Conservation (phyloP, 208 protist species). For the Leishmania tarentolae region DNA sequence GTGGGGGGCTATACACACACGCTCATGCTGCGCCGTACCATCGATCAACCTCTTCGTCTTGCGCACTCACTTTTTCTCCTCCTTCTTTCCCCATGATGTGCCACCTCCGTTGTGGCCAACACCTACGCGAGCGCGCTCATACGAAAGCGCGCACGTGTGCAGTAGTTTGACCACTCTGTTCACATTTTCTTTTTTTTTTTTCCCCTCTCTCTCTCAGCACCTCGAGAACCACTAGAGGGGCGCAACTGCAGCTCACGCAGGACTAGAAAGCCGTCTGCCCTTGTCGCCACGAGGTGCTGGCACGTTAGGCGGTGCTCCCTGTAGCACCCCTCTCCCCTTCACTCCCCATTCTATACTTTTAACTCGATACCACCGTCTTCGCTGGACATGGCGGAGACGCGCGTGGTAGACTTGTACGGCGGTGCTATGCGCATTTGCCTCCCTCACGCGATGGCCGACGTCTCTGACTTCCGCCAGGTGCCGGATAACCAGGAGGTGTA, state of each 20-base stretch:
- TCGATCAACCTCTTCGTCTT: background rate
- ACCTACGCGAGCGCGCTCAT: background rate
- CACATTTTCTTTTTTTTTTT: too few species aligned
- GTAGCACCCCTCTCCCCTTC: background rate
- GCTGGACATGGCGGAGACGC: conserved; percentile 1
- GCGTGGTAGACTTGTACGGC: conserved; percentile 58
- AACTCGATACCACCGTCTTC: background rate
- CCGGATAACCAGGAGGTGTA: conserved; percentile 85
- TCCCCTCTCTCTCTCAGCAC: background rate
- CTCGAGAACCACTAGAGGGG: background rate
- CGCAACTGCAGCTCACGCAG: background rate
- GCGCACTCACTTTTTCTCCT: background rate
- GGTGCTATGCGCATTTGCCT: conserved; percentile 63
- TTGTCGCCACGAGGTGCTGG: background rate
- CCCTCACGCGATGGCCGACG: conserved; percentile 43
- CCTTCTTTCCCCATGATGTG: background rate
- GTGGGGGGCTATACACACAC: background rate
- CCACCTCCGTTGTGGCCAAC: background rate
- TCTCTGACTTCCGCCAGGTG: conserved; percentile 72
- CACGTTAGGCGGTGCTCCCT: background rate
- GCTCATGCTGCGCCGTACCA: background rate
- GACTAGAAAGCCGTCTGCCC: background rate
- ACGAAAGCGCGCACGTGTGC: background rate
- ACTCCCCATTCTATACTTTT: too few species aligned
- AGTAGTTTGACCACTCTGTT: background rate